These are phyloP conservation scores for Ramaria sp. DNA, from an alignment of 768 basidiomycete genomes.

Conservation along the genomic window DNA sequence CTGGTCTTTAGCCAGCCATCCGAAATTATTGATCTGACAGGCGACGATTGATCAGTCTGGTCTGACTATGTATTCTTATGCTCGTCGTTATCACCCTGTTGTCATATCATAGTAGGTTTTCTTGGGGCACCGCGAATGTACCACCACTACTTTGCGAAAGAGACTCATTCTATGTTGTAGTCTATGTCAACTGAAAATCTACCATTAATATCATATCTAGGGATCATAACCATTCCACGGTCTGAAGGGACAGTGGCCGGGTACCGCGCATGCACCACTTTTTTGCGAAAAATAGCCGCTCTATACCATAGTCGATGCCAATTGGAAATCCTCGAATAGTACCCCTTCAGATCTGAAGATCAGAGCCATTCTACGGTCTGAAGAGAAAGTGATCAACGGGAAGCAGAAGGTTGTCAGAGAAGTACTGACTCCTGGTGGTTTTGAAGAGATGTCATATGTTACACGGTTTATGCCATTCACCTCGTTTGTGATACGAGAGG, in stretches of 20 bases:
- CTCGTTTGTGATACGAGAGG: slow-evolving; percentile 96
- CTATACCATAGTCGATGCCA: neutral
- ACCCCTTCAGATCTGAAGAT: neutral
- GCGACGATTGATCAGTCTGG: neutral
- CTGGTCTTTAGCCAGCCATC: neutral
- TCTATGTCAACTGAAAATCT: neutral
- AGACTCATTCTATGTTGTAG: neutral
- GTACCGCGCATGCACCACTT: too few species aligned
- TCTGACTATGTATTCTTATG: neutral
- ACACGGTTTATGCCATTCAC: slow-evolving; percentile 94
- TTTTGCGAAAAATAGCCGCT: neutral
- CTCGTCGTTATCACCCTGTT: neutral
- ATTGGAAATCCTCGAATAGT: neutral
- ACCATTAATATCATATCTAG: too few species aligned
- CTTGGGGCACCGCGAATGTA: too few species aligned
- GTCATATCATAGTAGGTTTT: neutral
- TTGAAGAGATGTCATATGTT: slow-evolving; percentile 93
- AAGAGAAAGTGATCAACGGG: slow-evolving; percentile 1
- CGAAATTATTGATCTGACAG: neutral
- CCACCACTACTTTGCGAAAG: neutral
- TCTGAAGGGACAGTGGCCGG: too few species aligned
- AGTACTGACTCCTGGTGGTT: slow-evolving; percentile 77
- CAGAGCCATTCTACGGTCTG: slow-evolving; percentile 25
- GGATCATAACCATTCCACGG: too few species aligned
- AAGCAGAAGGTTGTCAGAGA: slow-evolving; percentile 8